These are phyloP conservation scores for Curvularia sp. DNA, from an alignment of 2,329 filamentous ascomycete species.

Conservation along the genomic window DNA sequence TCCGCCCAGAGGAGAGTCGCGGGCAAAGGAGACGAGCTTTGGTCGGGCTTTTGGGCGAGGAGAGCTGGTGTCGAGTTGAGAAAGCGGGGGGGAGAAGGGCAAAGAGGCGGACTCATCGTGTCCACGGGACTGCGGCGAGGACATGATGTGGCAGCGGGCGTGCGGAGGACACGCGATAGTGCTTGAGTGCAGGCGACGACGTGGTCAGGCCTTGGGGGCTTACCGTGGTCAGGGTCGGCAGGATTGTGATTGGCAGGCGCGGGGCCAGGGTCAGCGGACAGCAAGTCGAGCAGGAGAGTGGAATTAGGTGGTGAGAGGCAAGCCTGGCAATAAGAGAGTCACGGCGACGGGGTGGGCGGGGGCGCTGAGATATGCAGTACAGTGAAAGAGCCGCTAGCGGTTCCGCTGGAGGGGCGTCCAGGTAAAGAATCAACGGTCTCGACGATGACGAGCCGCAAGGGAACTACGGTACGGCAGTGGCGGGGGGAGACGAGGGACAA, in stretches of 20 bases:
- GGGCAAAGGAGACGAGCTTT: constrained; percentile 50
- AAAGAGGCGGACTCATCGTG: constrained; percentile 24
- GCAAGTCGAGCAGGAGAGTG: constrained; percentile 5
- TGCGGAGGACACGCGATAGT: constrained; percentile 19
- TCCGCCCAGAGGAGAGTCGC: constrained; percentile 33
- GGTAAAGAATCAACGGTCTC: background rate
- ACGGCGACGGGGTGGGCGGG: constrained; percentile 4
- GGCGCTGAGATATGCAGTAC: background rate
- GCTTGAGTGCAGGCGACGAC: constrained; percentile 23
- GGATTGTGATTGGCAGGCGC: constrained; percentile 27
- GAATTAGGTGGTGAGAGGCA: constrained; percentile 20
- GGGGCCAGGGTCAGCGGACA: constrained; percentile 5
- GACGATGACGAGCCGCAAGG: background rate
- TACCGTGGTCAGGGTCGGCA: constrained; percentile 14
- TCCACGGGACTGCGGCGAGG: constrained; percentile 14
- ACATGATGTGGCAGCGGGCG: constrained; percentile 21
- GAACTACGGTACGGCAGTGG: background rate
- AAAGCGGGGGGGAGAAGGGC: constrained; percentile 23
- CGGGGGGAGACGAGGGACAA: background rate
- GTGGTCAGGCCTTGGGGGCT: constrained; percentile 21
- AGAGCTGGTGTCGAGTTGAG: constrained; percentile 27
- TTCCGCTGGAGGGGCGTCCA: constrained; percentile 8
- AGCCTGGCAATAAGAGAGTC: constrained; percentile 9
- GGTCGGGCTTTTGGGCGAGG: constrained; percentile 30
- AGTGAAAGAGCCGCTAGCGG: constrained; percentile 15